Evolutionary conservation across 2,329 filamentous ascomycete genomes (phyloP).

Genomic region (Claviceps sp.): DNA sequence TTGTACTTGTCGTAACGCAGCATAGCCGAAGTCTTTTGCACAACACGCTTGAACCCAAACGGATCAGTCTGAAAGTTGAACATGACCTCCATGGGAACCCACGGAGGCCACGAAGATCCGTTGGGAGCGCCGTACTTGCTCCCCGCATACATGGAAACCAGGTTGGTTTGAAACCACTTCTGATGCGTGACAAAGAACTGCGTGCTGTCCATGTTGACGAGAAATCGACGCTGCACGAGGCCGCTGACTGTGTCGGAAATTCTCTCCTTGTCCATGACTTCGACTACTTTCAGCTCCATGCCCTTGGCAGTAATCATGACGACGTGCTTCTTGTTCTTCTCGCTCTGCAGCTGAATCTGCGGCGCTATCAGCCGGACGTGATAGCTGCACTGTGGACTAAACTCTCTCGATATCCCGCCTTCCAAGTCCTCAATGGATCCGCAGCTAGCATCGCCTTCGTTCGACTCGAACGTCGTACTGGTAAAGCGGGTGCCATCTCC

Average conservation of each 20-base stretch:
- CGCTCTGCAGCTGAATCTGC: conserved; percentile 95
- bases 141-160: conserved; percentile 86
- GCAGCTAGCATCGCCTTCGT: conserved; percentile 18
- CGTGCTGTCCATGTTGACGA: conserved; percentile 90
- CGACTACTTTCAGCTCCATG: conserved; percentile 95
- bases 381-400: conserved; percentile 83
- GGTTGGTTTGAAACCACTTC: conserved; percentile 72
- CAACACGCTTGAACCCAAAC: conserved; percentile 94
- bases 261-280: conserved; percentile 94
- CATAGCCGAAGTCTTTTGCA: conserved; percentile 91
- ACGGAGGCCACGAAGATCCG: conserved; percentile 88
- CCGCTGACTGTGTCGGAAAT: conserved; percentile 89
- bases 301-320: conserved; percentile 92
- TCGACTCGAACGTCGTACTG: conserved; percentile 17
- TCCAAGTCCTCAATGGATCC: conserved; percentile 48
- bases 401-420: conserved; percentile 73
- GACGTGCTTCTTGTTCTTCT: conserved; percentile 95
- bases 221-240: conserved; percentile 85
- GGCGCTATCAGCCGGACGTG: conserved; percentile 90
- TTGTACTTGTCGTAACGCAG: conserved; percentile 98
- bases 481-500: conserved; percentile 76
- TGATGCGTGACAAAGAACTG: conserved; percentile 97
- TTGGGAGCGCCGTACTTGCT: conserved; percentile 79
- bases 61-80: conserved; percentile 90
- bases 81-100: conserved; percentile 97